These are phyloP conservation scores for Phialophora tarda DNA, from an alignment of 2,329 filamentous ascomycete species.

Conservation along the genomic window DNA sequence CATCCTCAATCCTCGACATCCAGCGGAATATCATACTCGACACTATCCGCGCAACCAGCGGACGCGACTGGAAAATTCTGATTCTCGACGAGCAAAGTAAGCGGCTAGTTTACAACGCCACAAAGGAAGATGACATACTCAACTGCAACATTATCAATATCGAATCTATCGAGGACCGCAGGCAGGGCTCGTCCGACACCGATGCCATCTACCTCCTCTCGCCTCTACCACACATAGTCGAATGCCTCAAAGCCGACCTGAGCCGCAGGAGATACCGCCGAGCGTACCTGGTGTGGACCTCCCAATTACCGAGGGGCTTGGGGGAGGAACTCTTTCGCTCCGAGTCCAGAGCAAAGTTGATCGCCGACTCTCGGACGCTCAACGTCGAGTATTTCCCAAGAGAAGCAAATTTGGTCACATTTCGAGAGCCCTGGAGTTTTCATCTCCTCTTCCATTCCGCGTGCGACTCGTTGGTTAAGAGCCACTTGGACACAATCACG, in stretches of 20 bases:
- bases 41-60: conserved; percentile 39
- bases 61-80: conserved; percentile 84
- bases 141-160: conserved; percentile 97
- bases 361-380: conserved; percentile 79
- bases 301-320: conserved; percentile 70
- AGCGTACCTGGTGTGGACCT: conserved; percentile 84
- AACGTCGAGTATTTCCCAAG: conserved; percentile 88
- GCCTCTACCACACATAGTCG: conserved; percentile 83
- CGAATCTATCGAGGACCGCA: conserved; percentile 86
- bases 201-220: conserved; percentile 94
- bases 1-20: conserved; percentile 80
- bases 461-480: conserved; percentile 81
- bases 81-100: conserved; percentile 83
- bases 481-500: conserved; percentile 82
- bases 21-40: conserved; percentile 61
- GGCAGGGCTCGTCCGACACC: conserved; percentile 83
- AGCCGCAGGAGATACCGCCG: conserved; percentile 81
- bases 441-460: conserved; percentile 87
- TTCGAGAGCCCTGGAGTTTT: conserved; percentile 95
- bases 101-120: conserved; percentile 85
- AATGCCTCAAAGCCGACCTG: conserved; percentile 92
- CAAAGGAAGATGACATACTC: conserved; percentile 95
- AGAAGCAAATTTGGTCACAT: conserved; percentile 89
- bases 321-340: conserved; percentile 74
- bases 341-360: conserved; percentile 69